Evolutionary conservation across 1,139 yeast genomes (phyloP).

Genomic region (Kluyveromyces sp.): DNA sequence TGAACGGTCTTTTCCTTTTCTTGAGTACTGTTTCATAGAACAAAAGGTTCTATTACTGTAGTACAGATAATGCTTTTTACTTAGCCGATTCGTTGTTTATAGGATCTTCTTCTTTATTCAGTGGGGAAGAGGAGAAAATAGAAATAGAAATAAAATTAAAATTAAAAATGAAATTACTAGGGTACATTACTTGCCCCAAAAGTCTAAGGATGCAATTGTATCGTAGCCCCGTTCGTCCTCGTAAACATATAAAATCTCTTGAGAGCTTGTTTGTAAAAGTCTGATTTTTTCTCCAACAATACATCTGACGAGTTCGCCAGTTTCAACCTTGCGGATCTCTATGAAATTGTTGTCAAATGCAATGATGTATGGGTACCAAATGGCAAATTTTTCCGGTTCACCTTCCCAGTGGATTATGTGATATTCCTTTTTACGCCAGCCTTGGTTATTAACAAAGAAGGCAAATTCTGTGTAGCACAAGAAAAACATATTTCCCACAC

Average conservation of each 20-base stretch:
- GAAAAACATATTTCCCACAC: slow-evolving; percentile 80
- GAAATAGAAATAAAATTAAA: too few relatives aligned
- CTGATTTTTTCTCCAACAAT: slow-evolving; percentile 91
- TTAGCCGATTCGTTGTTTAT: too few relatives aligned
- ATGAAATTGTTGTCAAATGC: slow-evolving; percentile 88
- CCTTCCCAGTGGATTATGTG: slow-evolving; percentile 98
- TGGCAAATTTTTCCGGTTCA: slow-evolving; percentile 81
- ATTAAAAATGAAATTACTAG: too few relatives aligned
- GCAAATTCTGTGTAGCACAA: slow-evolving; percentile 88
- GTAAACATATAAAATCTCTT: slow-evolving; percentile 88
- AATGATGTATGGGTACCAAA: slow-evolving; percentile 86
- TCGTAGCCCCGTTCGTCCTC: slow-evolving; percentile 87
- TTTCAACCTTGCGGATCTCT: slow-evolving; percentile 86
- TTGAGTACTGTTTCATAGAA: too few relatives aligned
- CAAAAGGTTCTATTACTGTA: too few relatives aligned
- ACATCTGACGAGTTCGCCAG: slow-evolving; percentile 78
- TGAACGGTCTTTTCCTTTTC: too few relatives aligned
- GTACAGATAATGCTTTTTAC: too few relatives aligned
- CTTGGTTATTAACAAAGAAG: slow-evolving; percentile 86
- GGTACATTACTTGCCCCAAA: slow-evolving; percentile 47
- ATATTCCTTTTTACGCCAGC: slow-evolving; percentile 92
- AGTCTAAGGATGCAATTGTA: slow-evolving; percentile 84
- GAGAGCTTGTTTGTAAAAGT: slow-evolving; percentile 80
- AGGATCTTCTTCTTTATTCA: too few relatives aligned
- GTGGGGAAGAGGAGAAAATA: too few relatives aligned